Evolutionary conservation across 176 grass and related monocot species (phyloP).

Genomic region (Aechmea fasciata): DNA sequence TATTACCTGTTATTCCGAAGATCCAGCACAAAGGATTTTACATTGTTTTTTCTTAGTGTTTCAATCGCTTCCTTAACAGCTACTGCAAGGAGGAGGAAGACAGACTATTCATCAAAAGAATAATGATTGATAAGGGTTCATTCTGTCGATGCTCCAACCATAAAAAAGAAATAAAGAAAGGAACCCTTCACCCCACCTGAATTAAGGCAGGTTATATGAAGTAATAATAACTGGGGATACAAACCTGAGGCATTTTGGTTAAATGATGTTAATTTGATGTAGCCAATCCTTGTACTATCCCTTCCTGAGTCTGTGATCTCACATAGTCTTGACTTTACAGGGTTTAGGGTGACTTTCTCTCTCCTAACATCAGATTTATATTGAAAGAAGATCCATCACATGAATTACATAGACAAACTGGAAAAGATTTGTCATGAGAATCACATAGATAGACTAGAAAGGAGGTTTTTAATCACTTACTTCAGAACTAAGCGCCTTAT

Average conservation of each 20-base stretch:
- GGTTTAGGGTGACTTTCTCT: constrained; percentile 68
- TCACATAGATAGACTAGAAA: not conserved
- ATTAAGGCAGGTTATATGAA: not conserved
- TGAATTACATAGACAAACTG: not conserved
- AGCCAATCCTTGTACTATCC: constrained; percentile 69
- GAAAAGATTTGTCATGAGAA: constrained; percentile 2
- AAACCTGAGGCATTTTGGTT: constrained; percentile 96
- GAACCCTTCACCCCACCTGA: not conserved
- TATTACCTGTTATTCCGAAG: constrained; percentile 78
- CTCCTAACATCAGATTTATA: constrained; percentile 37
- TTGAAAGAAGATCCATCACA: constrained; percentile 5
- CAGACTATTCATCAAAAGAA: not conserved
- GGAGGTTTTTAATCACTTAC: constrained; percentile 33
- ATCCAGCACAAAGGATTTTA: constrained; percentile 97
- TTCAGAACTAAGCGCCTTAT: constrained; percentile 49
- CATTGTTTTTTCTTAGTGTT: constrained; percentile 66
- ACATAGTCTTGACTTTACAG: constrained; percentile 78
- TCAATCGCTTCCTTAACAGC: constrained; percentile 87
- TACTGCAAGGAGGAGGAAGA: constrained; percentile 24
- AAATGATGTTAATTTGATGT: constrained; percentile 98
- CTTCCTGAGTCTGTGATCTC: constrained; percentile 61
- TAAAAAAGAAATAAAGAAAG: too few relatives aligned
- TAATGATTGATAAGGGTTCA: not conserved
- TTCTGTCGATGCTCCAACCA: too few relatives aligned
- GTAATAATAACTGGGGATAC: not conserved